Evolutionary conservation across 495 filamentous ascomycete species (phyloP), one percentile per base, ranked within the genome.

Genomic region (Cercophora sp.): DNA sequence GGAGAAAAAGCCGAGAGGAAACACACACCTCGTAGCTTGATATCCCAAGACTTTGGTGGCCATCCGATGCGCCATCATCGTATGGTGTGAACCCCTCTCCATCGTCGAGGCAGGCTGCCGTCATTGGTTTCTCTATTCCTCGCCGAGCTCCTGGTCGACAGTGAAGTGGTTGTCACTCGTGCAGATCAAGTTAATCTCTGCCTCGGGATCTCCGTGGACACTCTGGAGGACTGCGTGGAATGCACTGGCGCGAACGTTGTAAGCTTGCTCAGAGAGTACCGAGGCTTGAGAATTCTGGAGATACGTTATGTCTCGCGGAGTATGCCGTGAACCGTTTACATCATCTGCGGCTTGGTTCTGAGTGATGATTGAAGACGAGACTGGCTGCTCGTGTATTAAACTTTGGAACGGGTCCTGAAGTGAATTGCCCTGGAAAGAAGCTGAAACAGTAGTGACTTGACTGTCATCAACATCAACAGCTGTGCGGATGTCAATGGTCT

Each of bases 121-220:
- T n/a, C n/a, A n/a, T n/a, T n/a, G n/a, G n/a, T n/a, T n/a, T n/a
- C n/a, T n/a, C n/a, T 25, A 41, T 19, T 9, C 23, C 23, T 25
- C 26, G 3, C 48, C 48, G 8, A 75, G 53, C 10, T 74, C 72
- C 10, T 35, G 16, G 1, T 75, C 71, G 2, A 55, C 5, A 10
- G 27, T 51, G 3, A 66, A 65, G 27, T 75, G 71, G 13, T 73
- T 55, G 52, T 68, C 67, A 0, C 62, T 65, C 0, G 71, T 74
- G 9, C 67, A 69, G 27, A 75, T 55, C 16, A 75, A 52, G n/a
- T 47, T 51, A 24, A 75, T 56, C 2, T 49, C 44, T 2, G 20
- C 18, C 47, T 58, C 63, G 6, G 41, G 4, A 1, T 54, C 43
- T 3, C 56, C 55, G 15, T 53, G 56, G n/a, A 68, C 59, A 26